These are phyloP conservation scores for Lasiosphaeria hispida DNA, from an alignment of 495 filamentous ascomycete species.

Conservation along the genomic window DNA sequence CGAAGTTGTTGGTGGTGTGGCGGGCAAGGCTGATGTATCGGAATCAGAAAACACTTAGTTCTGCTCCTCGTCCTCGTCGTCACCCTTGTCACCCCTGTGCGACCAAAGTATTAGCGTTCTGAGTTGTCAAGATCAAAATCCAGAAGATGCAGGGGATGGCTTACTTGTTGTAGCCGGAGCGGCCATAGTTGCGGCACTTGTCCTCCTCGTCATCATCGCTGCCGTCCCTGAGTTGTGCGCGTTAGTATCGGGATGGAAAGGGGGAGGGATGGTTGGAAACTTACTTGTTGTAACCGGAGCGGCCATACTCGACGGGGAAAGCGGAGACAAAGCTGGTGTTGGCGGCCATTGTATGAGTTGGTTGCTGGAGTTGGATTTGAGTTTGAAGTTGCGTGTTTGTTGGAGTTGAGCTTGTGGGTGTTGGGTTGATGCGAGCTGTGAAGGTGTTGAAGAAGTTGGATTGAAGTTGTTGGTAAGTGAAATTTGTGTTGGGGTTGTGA, in stretches of 20 bases:
- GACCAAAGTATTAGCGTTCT: background rate
- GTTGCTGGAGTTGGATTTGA: constrained; percentile 15
- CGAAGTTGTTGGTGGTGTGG: background rate
- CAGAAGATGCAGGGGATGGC: background rate
- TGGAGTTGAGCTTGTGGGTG: background rate
- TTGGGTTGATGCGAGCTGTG: constrained; percentile 4
- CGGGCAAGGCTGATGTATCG: constrained; percentile 32
- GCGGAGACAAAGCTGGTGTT: constrained; percentile 36
- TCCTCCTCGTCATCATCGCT: constrained; percentile 42
- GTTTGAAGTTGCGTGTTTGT: constrained; percentile 9
- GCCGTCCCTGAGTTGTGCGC: constrained; percentile 25
- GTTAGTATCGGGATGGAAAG: constrained; percentile 6
- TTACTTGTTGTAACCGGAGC: constrained; percentile 50
- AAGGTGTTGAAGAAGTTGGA: constrained; percentile 1
- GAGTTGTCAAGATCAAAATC: background rate
- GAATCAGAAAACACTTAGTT: constrained; percentile 17
- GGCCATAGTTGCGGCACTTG: constrained; percentile 39
- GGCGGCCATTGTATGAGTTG: constrained; percentile 41
- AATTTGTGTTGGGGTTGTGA: constrained; percentile 1
- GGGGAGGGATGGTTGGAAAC: constrained; percentile 7
- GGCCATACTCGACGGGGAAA: constrained; percentile 58
- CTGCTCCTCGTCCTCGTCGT: constrained; percentile 30
- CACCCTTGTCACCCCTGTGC: constrained; percentile 31
- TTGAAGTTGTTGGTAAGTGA: background rate
- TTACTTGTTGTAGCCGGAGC: constrained; percentile 48